These are phyloP conservation scores for Skeletonema tropicum DNA, from an alignment of 108 stramenopile species.

Conservation along the genomic window DNA sequence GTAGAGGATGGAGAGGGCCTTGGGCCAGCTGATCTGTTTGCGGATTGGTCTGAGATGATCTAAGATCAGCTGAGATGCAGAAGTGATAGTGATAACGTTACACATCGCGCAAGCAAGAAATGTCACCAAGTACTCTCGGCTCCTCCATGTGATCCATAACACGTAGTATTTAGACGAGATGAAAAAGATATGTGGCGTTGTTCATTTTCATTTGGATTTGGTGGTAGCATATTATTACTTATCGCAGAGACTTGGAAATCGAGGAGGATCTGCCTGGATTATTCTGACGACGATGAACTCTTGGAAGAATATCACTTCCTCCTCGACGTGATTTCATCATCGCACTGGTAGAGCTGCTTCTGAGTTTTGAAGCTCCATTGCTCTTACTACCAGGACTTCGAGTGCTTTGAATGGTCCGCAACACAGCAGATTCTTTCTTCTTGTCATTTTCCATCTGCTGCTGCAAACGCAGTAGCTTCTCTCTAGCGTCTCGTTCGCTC, in stretches of 20 bases:
- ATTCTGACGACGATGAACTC: not conserved
- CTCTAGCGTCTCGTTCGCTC: constrained; percentile 14
- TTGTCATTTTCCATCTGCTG: constrained; percentile 21
- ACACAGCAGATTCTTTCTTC: not conserved
- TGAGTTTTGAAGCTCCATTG: not conserved
- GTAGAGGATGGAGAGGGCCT: too few species aligned
- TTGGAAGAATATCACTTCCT: not conserved
- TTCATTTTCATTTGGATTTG: too few species aligned
- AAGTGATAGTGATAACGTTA: too few species aligned
- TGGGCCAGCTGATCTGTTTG: too few species aligned
- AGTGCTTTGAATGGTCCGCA: not conserved
- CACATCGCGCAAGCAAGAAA: too few species aligned
- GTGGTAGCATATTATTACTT: not conserved
- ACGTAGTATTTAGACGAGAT: too few species aligned
- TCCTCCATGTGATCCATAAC: too few species aligned
- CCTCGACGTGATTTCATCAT: constrained; percentile 1
- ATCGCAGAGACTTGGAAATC: not conserved
- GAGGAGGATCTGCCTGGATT: not conserved
- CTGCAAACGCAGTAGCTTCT: constrained; percentile 29
- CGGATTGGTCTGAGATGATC: too few species aligned
- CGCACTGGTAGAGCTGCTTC: not conserved
- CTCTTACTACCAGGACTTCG: not conserved
- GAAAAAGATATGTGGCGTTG: too few species aligned
- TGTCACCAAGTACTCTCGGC: too few species aligned
- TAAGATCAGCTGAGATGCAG: too few species aligned